A percentile compares a stretch with the other conserved stretches of the same genome.
Conservation (phyloP, 768 basidiomycete species). For the Auricularia auricula-judae region DNA sequence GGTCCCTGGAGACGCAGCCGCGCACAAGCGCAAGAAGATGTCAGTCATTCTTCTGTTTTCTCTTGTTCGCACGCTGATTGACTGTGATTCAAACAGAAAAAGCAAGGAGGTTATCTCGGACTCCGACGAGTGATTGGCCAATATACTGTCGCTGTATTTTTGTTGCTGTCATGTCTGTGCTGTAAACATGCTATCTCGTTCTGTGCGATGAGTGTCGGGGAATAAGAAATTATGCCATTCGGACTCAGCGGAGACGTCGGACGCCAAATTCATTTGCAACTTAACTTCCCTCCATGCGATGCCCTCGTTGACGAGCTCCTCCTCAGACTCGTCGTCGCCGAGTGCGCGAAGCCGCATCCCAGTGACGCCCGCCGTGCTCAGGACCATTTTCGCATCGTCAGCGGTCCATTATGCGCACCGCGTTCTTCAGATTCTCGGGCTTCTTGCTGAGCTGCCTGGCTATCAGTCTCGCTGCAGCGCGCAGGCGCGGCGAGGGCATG, state of each 20-base stretch:
- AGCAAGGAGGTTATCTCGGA: slow-evolving; percentile 82
- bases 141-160: too few species aligned
- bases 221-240: too few species aligned
- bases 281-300: too few species aligned
- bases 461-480: slow-evolving; percentile 65
- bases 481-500: slow-evolving; percentile 37
- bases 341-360: slow-evolving; percentile 34
- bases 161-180: too few species aligned
- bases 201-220: too few species aligned
- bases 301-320: slow-evolving; percentile 16
- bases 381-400: slow-evolving; percentile 85
- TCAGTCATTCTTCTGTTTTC: slow-evolving; percentile 23
- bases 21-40: slow-evolving; percentile 45
- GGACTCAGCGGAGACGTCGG: too few species aligned
- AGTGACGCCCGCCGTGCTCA: slow-evolving; percentile 69
- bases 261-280: too few species aligned
- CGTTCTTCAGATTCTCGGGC: slow-evolving; percentile 82
- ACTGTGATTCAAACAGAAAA: slow-evolving; percentile 40
- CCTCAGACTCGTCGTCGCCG: neutral
- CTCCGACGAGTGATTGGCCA: slow-evolving; percentile 36
- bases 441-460: slow-evolving; percentile 73
- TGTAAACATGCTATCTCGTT: too few species aligned
- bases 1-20: slow-evolving; percentile 40
- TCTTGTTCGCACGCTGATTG: slow-evolving; percentile 33
- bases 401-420: slow-evolving; percentile 70